Evolutionary conservation across 1,139 yeast genomes (phyloP), one percentile per base, ranked within the genome.

Genomic region (Pichia sp.): DNA sequence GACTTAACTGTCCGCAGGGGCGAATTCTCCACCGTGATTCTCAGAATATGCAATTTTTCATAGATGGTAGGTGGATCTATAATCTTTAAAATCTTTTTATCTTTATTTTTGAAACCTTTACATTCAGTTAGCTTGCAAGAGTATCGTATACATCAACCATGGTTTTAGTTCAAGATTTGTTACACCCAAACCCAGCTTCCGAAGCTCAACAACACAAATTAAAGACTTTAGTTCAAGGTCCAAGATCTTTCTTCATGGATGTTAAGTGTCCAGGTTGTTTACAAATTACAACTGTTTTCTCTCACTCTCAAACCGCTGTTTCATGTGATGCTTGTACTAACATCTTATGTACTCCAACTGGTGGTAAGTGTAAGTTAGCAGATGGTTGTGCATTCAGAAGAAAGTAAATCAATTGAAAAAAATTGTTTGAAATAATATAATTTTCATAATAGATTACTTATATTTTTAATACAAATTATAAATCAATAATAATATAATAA

Each of bases 361-460:
- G 99, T 83, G 99, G 99, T 83, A 93, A 93, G 84, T 97, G 98
- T 72, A 90, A 88, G 80, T 86, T 93, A 76, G 88, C 98, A 68
- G 99, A 93, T 81, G 99, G 99, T 74, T 87, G 95, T 73, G 93
- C 99, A 71, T 93, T 89, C 95, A 90, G 99, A 86, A 88, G 88
- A 81, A 93, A 93, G 87, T 93, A 90, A 84, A 70, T 66, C 16
- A 33, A 31, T 46, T 44, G 29, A 25, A 27, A 22, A 16, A 8
- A 22, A 22, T 27, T 41, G 19, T n/a, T 27, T 6, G 30, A 41
- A 16, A 41, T 27, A 41, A 41, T 16, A 27, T 8, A 44, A 44
- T 44, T 34, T 34, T 25, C 27, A 27, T 41, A 41, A 36, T 36
- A 36, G 41, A 36, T 36, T 36, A 36, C 41, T 10, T 36, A 36